Base-by-base conservation (phyloP, 148 eudicot genomes). In the Diospyros kaki region DNA sequence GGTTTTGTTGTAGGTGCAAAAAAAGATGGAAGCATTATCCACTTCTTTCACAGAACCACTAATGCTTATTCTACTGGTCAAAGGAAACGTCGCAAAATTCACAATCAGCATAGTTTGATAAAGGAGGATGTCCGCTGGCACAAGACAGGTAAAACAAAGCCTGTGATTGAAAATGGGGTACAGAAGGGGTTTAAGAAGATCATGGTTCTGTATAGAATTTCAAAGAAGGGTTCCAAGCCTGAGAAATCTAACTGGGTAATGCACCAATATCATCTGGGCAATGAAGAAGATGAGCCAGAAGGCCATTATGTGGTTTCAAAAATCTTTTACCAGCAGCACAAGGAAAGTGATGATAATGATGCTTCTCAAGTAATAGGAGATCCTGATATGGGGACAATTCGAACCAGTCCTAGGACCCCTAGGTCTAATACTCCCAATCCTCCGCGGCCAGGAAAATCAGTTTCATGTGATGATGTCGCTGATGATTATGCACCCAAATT, bases 241-340 rank as follows among this genome's bases (percentile, higher is more conserved):
- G 80, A 78, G 4, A 92, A 88, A 45, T 82, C 85, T 15, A 87
- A 87, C 62, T 92, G 94, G 97, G 93, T 90, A 12, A 90, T 90
- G 97, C 97, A 92, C 79, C 95, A 92, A 70, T 92, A 92, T 79
- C 97, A 92, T 79, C 77, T 92, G 72, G 95, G 93, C 18, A 69
- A 61, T 6, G 76, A 81, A 64, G 95, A 92, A 63, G 91, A 92
- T 74, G 95, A 92, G 74, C 77, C 62, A 45, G 90, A 87, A 54
- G 95, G 88, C 2, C 75, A 84, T 60, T 89, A 75, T 66, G 95
- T 92, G 10, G 93, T 90, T 70, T 87, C 95, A 4, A 92, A 87
- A 78, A 81, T 92, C 14, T 86, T 76, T 39, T 92, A 86, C 75
- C 89, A 92, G 71, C 77, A 79, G 46, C 76, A 73, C 42, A 86